Evolutionary conservation across 1,139 yeast species (phyloP).

Genomic region (Candida mesenterica): DNA sequence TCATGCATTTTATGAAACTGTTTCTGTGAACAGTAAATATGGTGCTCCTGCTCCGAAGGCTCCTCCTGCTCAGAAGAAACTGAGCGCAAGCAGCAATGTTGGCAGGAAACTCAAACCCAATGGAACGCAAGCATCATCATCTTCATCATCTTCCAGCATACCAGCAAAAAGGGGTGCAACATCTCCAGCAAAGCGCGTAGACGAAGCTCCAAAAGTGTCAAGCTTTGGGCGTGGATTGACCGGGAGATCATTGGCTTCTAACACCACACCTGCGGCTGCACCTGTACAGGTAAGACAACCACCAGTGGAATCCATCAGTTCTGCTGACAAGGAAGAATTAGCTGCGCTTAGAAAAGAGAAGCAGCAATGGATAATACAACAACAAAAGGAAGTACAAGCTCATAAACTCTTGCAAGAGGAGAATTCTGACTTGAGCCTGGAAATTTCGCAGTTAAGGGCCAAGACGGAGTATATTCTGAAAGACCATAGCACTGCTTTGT

Average conservation of each 20-base stretch:
- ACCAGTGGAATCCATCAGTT: conserved; percentile 10
- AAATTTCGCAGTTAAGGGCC: conserved; percentile 30
- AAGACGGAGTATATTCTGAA: conserved; percentile 40
- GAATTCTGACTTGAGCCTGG: conserved; percentile 41
- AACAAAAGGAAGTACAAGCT: conserved; percentile 35
- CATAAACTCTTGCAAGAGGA: conserved; percentile 46
- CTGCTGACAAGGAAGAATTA: conserved; percentile 47
- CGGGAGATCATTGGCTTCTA: conserved; percentile 33
- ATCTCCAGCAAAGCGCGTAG: conserved; percentile 57
- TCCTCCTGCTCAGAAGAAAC: conserved; percentile 2
- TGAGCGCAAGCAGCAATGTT: conserved; percentile 14
- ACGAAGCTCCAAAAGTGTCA: conserved; percentile 26
- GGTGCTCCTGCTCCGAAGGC: conserved; percentile 10
- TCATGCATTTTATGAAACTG: conserved; percentile 54
- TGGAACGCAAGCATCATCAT: not conserved
- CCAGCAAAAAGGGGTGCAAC: conserved; percentile 68
- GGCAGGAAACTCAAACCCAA: conserved; percentile 2
- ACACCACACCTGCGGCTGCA: conserved; percentile 16
- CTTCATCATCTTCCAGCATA: conserved; percentile 24
- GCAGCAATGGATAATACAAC: conserved; percentile 47
- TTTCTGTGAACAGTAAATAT: conserved; percentile 47
- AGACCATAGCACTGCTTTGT: conserved; percentile 50
- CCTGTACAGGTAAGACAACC: conserved; percentile 8
- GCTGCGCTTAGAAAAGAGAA: conserved; percentile 53
- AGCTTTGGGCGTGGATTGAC: conserved; percentile 38